Evolutionary conservation across 2,329 filamentous ascomycete species (phyloP).

Genomic region (Simplicillium aogashimaense): DNA sequence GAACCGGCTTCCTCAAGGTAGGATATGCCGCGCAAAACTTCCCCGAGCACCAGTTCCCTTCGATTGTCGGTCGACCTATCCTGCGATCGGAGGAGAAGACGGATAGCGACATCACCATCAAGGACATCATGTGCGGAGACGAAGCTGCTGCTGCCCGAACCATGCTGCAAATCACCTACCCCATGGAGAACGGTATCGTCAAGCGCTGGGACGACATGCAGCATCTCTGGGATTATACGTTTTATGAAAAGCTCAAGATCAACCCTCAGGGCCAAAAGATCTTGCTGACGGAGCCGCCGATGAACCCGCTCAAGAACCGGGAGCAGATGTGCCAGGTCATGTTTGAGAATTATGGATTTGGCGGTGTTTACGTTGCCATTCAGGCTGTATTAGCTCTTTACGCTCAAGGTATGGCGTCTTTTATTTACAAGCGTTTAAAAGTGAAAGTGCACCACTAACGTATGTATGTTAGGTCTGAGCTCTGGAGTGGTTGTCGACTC

Average conservation of each 20-base stretch:
- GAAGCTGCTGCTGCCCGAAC: conserved; percentile 91
- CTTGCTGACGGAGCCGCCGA: conserved; percentile 89
- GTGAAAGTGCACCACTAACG: conserved; percentile 5
- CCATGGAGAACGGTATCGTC: conserved; percentile 99
- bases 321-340: conserved; percentile 99
- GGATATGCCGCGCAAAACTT: conserved; percentile 99
- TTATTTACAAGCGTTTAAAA: conserved; percentile 3
- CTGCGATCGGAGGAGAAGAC: conserved; percentile 85
- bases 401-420: conserved; percentile 62
- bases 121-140: conserved; percentile 99
- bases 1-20: conserved; percentile 98
- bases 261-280: conserved; percentile 92
- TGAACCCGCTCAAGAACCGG: conserved; percentile 94
- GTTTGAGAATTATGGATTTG: conserved; percentile 95
- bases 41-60: conserved; percentile 96
- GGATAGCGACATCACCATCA: conserved; percentile 56
- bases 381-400: conserved; percentile 94
- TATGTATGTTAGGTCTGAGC: conserved; percentile 55
- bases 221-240: conserved; percentile 98
- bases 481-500: conserved; percentile 98
- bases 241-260: conserved; percentile 92
- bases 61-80: conserved; percentile 95
- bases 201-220: conserved; percentile 99
- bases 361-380: conserved; percentile 95
- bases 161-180: conserved; percentile 97